Percentiles rank a stretch among this genome's conserved stretches.
phyloP scores from a whole-genome alignment of 2,329 filamentous ascomycete species.

The Ceratocystis harringtonii region DNA sequence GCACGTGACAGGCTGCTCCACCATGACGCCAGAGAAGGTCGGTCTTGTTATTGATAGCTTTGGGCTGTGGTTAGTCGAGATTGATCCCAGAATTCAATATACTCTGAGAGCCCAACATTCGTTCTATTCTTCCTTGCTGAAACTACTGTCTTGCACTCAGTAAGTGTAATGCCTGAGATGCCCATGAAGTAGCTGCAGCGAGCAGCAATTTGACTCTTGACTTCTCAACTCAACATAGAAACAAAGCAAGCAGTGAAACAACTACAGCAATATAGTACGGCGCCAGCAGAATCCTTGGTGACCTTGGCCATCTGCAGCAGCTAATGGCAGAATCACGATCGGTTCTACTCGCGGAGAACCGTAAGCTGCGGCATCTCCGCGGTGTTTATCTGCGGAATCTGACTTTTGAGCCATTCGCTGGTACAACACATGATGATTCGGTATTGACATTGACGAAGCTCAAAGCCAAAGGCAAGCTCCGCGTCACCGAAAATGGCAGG shows the following conservation, averaged over 20 bases:
- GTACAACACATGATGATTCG: slow-evolving; percentile 60
- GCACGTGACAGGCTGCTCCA: background rate
- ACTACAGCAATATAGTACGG: background rate
- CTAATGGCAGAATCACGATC: slow-evolving; percentile 26
- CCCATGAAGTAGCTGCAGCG: slow-evolving; percentile 2
- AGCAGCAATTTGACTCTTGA: background rate
- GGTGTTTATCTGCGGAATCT: slow-evolving; percentile 80
- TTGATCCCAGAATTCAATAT: background rate
- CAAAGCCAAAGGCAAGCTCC: slow-evolving; percentile 34
- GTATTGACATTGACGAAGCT: slow-evolving; percentile 43
- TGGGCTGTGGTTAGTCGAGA: background rate
- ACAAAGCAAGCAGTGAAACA: background rate
- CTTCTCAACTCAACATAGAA: background rate
- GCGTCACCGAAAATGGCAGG: slow-evolving; percentile 32
- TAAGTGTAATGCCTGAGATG: background rate
- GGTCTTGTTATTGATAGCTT: background rate
- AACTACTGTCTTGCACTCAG: background rate
- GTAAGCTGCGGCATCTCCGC: slow-evolving; percentile 73
- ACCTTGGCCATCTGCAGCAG: background rate
- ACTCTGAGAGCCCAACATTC: background rate
- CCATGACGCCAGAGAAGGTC: slow-evolving; percentile 3
- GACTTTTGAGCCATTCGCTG: slow-evolving; percentile 42
- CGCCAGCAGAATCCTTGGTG: background rate
- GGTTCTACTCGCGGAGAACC: slow-evolving; percentile 55
- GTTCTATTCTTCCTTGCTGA: too few species aligned